A percentile compares a stretch with the other conserved stretches of the same genome.
These are phyloP conservation scores for Flaveria trinervia DNA, from an alignment of 129 eudicot genomes.

Conservation along the genomic window DNA sequence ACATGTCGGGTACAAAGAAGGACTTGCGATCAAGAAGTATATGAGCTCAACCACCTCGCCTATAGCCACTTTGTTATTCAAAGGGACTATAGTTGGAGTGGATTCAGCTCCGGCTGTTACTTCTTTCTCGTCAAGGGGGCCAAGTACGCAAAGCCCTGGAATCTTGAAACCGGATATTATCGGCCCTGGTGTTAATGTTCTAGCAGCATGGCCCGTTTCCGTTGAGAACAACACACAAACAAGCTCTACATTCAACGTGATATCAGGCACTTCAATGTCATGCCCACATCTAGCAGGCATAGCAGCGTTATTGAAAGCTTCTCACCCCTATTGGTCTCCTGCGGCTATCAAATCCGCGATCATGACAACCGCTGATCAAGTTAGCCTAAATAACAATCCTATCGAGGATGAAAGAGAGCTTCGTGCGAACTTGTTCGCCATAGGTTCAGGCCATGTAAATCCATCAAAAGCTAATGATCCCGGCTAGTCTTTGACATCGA, in stretches of 20 bases:
- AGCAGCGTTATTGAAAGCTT: constrained; percentile 51
- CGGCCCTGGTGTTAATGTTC: constrained; percentile 56
- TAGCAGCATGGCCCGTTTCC: constrained; percentile 60
- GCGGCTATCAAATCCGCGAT: constrained; percentile 57
- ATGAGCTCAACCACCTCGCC: constrained; percentile 42
- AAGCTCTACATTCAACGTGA: constrained; percentile 34
- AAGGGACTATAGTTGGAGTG: constrained; percentile 42
- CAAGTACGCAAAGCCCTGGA: constrained; percentile 46
- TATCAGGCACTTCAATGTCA: constrained; percentile 59
- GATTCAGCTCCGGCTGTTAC: constrained; percentile 38
- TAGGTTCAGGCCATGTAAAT: constrained; percentile 54
- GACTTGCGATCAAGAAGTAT: constrained; percentile 35
- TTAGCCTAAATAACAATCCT: constrained; percentile 40
- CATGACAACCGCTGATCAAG: constrained; percentile 45
- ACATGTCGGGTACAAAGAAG: constrained; percentile 35
- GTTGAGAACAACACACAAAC: constrained; percentile 36
- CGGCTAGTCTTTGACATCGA: constrained; percentile 36
- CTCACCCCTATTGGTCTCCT: constrained; percentile 50
- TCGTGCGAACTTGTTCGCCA: constrained; percentile 40
- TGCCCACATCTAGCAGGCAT: constrained; percentile 65
- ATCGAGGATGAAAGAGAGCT: constrained; percentile 37
- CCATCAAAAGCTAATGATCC: constrained; percentile 54
- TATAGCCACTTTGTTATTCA: constrained; percentile 31
- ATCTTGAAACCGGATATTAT: constrained; percentile 66
- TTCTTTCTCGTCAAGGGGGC: constrained; percentile 57